Evolutionary conservation across 2,329 filamentous ascomycete genomes (phyloP).

Genomic region (Epichloe sp.): DNA sequence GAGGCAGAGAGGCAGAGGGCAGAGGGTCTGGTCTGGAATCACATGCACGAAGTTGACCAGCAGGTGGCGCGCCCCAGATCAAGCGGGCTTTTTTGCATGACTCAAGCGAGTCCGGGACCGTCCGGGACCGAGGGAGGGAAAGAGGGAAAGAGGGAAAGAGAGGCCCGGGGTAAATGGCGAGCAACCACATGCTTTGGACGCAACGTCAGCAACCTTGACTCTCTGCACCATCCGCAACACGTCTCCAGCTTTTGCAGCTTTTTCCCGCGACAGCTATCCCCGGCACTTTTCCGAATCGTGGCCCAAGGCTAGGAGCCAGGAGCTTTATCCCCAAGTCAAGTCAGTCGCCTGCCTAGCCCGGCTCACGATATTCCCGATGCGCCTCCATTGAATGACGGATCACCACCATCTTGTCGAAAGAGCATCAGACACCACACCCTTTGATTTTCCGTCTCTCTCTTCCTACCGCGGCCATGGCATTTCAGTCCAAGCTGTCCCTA

Average conservation of each 20-base stretch:
- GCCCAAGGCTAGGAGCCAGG: too few species aligned
- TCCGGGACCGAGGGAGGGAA: background rate
- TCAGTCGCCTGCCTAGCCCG: too few species aligned
- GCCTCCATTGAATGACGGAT: too few species aligned
- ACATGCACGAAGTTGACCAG: background rate
- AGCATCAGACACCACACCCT: too few species aligned
- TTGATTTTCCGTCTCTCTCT: background rate
- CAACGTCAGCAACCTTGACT: background rate
- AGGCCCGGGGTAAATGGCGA: background rate
- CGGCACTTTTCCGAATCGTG: too few species aligned
- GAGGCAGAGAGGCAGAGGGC: background rate
- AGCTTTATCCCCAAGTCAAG: too few species aligned
- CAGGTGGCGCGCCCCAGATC: background rate
- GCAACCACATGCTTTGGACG: background rate
- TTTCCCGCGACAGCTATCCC: background rate
- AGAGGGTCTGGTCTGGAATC: background rate
- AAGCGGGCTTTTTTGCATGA: background rate
- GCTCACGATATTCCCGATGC: too few species aligned
- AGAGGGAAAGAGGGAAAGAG: background rate
- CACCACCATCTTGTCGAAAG: too few species aligned
- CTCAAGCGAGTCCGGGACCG: too few species aligned
- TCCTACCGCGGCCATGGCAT: conserved; percentile 43
- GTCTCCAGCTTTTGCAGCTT: too few species aligned
- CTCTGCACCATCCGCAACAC: background rate
- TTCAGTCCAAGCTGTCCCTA: conserved; percentile 58